Evolutionary conservation across 371 early-diverging fungal genomes (phyloP).

Genomic region (Rhizomucor pusillus): DNA sequence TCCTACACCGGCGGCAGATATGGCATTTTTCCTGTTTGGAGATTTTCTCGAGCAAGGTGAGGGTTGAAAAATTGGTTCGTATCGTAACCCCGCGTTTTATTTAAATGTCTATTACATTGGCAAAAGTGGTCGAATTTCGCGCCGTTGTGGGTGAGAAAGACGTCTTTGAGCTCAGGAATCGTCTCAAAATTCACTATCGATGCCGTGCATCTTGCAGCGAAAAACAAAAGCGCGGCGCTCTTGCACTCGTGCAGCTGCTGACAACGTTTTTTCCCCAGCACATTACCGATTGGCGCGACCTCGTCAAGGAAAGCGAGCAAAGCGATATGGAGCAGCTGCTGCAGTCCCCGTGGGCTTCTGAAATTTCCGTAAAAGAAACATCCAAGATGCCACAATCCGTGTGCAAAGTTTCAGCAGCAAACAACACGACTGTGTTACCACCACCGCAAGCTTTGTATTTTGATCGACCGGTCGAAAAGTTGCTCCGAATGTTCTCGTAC

Average conservation of each 20-base stretch:
- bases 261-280: slow-evolving; percentile 36
- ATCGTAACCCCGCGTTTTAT: slow-evolving; percentile 1
- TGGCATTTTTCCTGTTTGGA: slow-evolving; percentile 88
- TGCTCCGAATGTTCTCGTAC: slow-evolving; percentile 79
- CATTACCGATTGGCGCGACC: slow-evolving; percentile 87
- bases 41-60: slow-evolving; percentile 89
- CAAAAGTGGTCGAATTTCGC: slow-evolving; percentile 60
- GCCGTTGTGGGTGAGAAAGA: slow-evolving; percentile 72
- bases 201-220: slow-evolving; percentile 67
- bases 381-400: slow-evolving; percentile 25
- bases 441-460: slow-evolving; percentile 81
- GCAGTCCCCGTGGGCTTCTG: slow-evolving; percentile 24
- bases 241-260: slow-evolving; percentile 71
- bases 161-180: slow-evolving; percentile 72
- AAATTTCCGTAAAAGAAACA: slow-evolving; percentile 21
- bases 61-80: neutral
- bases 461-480: slow-evolving; percentile 74
- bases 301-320: slow-evolving; percentile 78
- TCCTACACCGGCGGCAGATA: slow-evolving; percentile 77
- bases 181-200: slow-evolving; percentile 80
- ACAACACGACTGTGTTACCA: slow-evolving; percentile 34
- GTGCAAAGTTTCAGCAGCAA: slow-evolving; percentile 13
- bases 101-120: neutral
- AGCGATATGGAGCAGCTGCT: slow-evolving; percentile 66
- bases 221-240: slow-evolving; percentile 68